phyloP scores from a whole-genome alignment of 2,329 filamentous ascomycete genomes.

The Hypoxylon sp. region DNA sequence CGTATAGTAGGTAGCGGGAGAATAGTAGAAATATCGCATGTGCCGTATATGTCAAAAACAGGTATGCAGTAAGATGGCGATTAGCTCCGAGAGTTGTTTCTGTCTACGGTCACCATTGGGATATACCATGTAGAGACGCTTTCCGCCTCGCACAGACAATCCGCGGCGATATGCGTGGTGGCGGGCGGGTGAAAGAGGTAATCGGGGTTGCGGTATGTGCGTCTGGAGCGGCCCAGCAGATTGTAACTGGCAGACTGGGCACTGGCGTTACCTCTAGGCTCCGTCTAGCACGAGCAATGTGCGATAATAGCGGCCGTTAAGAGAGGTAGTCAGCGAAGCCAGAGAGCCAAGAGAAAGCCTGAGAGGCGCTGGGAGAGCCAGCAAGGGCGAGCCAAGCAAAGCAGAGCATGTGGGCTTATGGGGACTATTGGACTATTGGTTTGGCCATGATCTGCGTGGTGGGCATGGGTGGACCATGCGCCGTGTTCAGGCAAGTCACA shows the following conservation, averaged over 20 bases:
- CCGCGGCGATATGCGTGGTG: slow-evolving; percentile 35
- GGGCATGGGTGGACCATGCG: slow-evolving; percentile 21
- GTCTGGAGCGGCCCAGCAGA: slow-evolving; percentile 7
- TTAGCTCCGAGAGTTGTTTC: slow-evolving; percentile 28
- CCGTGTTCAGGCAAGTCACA: no score
- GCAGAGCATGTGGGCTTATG: neutral
- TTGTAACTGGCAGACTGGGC: neutral
- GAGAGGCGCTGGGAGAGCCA: no score
- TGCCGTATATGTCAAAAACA: neutral
- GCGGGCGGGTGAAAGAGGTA: slow-evolving; percentile 21
- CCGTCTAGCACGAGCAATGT: neutral
- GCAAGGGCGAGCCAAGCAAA: neutral
- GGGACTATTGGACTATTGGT: slow-evolving; percentile 4
- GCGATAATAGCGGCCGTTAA: slow-evolving; percentile 2
- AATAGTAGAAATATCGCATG: neutral
- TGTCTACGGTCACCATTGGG: slow-evolving; percentile 25
- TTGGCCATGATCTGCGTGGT: slow-evolving; percentile 37
- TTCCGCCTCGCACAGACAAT: slow-evolving; percentile 25
- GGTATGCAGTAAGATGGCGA: slow-evolving; percentile 21
- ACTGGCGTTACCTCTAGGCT: neutral
- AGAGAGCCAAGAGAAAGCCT: neutral
- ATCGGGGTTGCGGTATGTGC: slow-evolving; percentile 31
- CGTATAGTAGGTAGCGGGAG: neutral
- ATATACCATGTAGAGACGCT: slow-evolving; percentile 2
- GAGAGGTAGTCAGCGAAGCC: slow-evolving; percentile 6